Percentiles rank a stretch among this genome's conserved stretches.
Conservation (phyloP, 257 asterid genomes). For the Ophiorrhiza pumila region DNA sequence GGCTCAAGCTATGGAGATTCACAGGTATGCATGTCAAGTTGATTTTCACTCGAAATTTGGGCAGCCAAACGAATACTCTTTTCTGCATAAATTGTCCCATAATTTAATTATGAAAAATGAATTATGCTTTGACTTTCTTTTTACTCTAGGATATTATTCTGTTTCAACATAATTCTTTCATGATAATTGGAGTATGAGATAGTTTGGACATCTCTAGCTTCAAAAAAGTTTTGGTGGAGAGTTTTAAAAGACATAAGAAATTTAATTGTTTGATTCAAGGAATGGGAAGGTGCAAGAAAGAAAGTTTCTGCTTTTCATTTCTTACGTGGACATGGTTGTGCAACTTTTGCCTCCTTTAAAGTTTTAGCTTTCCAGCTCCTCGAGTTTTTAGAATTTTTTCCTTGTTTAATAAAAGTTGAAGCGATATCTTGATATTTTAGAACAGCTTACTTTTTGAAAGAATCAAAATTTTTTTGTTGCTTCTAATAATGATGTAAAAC, state of each 20-base stretch:
- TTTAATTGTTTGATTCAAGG: background rate
- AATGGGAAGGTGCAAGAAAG: background rate
- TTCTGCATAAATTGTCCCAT: too few relatives aligned
- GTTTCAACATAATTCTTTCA: background rate
- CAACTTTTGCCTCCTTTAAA: background rate
- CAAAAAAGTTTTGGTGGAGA: background rate
- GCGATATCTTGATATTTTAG: background rate
- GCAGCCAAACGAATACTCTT: background rate
- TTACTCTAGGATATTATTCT: background rate
- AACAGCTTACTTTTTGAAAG: background rate
- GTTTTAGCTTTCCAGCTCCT: background rate
- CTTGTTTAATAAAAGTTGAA: background rate
- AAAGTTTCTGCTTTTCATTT: background rate
- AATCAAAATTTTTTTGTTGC: background rate
- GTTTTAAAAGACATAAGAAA: background rate
- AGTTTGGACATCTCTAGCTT: background rate
- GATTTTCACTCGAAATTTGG: background rate
- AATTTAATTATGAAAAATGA: too few relatives aligned
- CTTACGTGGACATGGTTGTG: background rate
- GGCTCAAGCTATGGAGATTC: slow-evolving; percentile 97
- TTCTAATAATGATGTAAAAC: too few relatives aligned
- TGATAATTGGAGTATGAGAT: background rate
- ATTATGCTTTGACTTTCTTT: background rate
- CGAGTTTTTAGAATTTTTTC: background rate
- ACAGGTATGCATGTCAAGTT: slow-evolving; percentile 43